Percentiles rank a stretch among this genome's conserved stretches.
These are phyloP conservation scores for Exophiala sp. DNA, from an alignment of 2,329 filamentous ascomycete genomes.

Conservation along the genomic window DNA sequence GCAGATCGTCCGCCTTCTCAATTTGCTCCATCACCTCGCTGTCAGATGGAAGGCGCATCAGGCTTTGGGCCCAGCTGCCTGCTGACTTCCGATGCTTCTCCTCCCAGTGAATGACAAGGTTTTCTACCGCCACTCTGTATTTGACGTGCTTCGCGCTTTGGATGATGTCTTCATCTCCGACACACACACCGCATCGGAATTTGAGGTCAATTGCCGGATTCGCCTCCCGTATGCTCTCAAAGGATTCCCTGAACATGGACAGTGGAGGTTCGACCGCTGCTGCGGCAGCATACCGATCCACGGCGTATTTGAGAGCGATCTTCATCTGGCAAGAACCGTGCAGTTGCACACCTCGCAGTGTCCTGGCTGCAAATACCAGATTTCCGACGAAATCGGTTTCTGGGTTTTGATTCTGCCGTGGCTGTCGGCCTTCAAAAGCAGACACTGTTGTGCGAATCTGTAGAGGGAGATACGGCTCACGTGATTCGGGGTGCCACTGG, in stretches of 20 bases:
- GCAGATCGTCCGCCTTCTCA: constrained; percentile 13
- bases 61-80: constrained; percentile 10
- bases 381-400: constrained; percentile 26
- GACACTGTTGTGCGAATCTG: constrained; percentile 3
- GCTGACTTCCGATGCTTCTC: constrained; percentile 13
- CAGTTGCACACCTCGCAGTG: constrained; percentile 25
- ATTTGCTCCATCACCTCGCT: constrained; percentile 22
- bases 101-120: constrained; percentile 24
- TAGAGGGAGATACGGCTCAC: constrained; percentile 25
- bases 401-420: constrained; percentile 5
- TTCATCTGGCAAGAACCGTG: constrained; percentile 25
- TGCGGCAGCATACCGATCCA: constrained; percentile 11
- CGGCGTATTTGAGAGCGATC: constrained; percentile 30
- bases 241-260: constrained; percentile 4
- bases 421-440: constrained; percentile 15
- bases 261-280: constrained; percentile 2
- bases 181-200: constrained; percentile 24
- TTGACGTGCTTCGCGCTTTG: constrained; percentile 12
- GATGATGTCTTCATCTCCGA: constrained; percentile 9
- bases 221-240: constrained; percentile 13
- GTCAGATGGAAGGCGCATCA: constrained; percentile 26
- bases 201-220: constrained; percentile 20
- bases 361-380: constrained; percentile 26
- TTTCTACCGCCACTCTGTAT: constrained; percentile 13
- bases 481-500: constrained; percentile 30